Conservation (phyloP, 75 land plant species). For the Selaginella moellendorffii region DNA sequence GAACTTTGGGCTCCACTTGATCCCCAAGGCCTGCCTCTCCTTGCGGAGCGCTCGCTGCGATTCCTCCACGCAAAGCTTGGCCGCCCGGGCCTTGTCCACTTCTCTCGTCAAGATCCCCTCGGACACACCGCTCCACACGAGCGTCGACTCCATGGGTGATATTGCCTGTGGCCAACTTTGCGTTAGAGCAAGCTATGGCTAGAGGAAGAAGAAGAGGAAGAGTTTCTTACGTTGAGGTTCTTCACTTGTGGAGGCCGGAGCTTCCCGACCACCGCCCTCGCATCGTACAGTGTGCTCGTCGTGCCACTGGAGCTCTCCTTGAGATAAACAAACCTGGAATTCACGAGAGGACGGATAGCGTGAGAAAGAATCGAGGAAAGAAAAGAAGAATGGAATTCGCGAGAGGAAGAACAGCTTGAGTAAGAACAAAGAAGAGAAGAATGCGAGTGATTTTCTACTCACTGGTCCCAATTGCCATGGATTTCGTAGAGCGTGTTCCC, state of each 20-base stretch:
- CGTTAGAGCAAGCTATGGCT: background rate
- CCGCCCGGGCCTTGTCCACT: conserved; percentile 56
- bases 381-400: too few relatives aligned
- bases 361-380: too few relatives aligned
- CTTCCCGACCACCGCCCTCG: conserved; percentile 34
- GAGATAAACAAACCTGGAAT: conserved; percentile 35
- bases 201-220: background rate
- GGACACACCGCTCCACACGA: conserved; percentile 59
- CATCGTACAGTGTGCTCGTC: conserved; percentile 37
- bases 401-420: too few relatives aligned
- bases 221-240: conserved; percentile 36
- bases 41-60: conserved; percentile 30
- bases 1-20: conserved; percentile 52
- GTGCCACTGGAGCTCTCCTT: conserved; percentile 42
- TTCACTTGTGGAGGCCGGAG: conserved; percentile 42
- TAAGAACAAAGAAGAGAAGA: background rate
- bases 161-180: conserved; percentile 27
- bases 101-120: conserved; percentile 40
- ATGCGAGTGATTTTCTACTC: conserved; percentile 4
- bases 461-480: conserved; percentile 67
- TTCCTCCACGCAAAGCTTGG: conserved; percentile 52
- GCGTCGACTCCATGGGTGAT: conserved; percentile 40
- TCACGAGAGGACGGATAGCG: background rate
- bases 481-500: conserved; percentile 29
- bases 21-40: conserved; percentile 26